A percentile compares a stretch with the other conserved stretches of the same genome.
Conservation (phyloP, 495 filamentous ascomycete species). For the Xylaria grammica region DNA sequence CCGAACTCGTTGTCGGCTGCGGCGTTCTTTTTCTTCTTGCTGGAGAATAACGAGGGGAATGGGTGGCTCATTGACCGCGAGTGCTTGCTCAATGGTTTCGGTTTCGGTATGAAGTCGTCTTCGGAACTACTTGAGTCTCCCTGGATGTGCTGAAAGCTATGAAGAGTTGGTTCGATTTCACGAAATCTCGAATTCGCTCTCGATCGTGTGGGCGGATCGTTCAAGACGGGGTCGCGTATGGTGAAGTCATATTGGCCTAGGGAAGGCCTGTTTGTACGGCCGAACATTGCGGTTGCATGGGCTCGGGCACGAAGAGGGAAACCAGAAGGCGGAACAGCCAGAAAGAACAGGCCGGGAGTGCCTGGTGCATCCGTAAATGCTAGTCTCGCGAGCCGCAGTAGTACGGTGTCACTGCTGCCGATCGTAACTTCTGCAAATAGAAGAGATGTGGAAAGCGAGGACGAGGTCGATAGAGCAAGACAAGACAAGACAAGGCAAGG, state of each 20-base stretch:
- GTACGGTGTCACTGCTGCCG: background rate
- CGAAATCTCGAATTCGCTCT: conserved; percentile 34
- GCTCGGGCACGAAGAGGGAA: conserved; percentile 2
- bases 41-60: conserved; percentile 68
- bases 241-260: conserved; percentile 37
- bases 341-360: conserved; percentile 12
- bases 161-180: conserved; percentile 24
- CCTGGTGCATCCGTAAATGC: conserved; percentile 15
- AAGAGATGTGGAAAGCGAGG: background rate
- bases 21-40: conserved; percentile 56
- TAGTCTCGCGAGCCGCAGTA: background rate
- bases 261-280: conserved; percentile 30
- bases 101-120: conserved; percentile 41
- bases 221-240: conserved; percentile 28
- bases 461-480: background rate
- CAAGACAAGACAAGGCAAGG: background rate
- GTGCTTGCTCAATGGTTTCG: conserved; percentile 52
- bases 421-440: background rate
- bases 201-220: conserved; percentile 27
- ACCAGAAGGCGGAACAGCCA: conserved; percentile 14
- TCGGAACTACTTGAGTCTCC: conserved; percentile 52
- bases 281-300: conserved; percentile 30
- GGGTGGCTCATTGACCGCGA: conserved; percentile 78
- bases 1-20: conserved; percentile 27
- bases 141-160: conserved; percentile 23